A percentile compares a stretch with the other conserved stretches of the same genome.
Evolutionary conservation across 2,329 filamentous ascomycete species (phyloP).

Genomic region (Cephalotrichum gorgonifer): DNA sequence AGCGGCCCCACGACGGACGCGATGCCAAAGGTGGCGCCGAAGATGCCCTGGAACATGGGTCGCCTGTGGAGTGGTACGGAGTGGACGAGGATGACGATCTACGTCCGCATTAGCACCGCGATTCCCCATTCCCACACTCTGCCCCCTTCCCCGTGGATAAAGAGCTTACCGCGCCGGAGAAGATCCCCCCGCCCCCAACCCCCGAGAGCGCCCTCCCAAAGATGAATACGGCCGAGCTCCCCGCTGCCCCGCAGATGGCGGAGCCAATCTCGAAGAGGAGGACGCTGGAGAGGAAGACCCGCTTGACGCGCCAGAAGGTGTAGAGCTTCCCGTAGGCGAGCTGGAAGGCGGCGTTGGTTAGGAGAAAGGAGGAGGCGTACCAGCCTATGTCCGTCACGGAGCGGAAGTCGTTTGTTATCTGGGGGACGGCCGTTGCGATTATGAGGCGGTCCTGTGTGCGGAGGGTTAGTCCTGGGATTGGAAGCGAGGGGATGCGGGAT

Average conservation of each 20-base stretch:
- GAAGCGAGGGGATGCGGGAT: too few species aligned
- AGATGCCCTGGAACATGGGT: constrained; percentile 14
- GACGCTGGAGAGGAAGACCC: constrained; percentile 10
- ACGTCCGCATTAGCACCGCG: not conserved
- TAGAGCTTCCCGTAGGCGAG: constrained; percentile 20
- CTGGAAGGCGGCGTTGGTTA: constrained; percentile 18
- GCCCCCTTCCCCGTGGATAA: not conserved
- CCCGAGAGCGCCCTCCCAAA: constrained; percentile 25
- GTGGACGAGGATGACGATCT: constrained; percentile 13
- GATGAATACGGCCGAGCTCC: constrained; percentile 24
- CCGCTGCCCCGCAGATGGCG: constrained; percentile 19
- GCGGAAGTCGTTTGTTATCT: constrained; percentile 18
- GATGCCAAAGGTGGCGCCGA: constrained; percentile 30
- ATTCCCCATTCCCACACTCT: not conserved
- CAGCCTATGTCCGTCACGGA: constrained; percentile 18
- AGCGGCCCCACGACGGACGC: constrained; percentile 18
- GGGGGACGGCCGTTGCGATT: constrained; percentile 20
- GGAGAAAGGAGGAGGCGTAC: constrained; percentile 18
- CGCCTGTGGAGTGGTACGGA: constrained; percentile 27
- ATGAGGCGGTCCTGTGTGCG: constrained; percentile 26
- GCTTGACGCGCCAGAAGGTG: constrained; percentile 14
- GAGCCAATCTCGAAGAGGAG: constrained; percentile 17
- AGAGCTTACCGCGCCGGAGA: constrained; percentile 17
- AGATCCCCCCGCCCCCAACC: constrained; percentile 22
- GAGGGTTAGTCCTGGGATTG: too few species aligned